Percentiles rank a stretch among this genome's conserved stretches.
Evolutionary conservation across 75 land plant species (phyloP).

Genomic region (Cupressus sempervirens): DNA sequence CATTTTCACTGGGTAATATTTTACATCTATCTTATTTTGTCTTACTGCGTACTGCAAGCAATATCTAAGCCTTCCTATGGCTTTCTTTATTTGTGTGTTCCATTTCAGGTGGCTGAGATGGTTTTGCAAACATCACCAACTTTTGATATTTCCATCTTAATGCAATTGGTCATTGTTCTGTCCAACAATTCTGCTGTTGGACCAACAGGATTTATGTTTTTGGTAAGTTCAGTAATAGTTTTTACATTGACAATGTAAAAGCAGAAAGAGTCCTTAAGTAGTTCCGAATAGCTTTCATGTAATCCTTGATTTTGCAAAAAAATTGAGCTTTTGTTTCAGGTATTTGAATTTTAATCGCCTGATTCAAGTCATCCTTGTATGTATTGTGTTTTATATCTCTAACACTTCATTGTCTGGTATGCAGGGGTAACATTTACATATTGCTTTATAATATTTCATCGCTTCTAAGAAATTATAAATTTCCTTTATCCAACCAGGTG

Average conservation of each 20-base stretch:
- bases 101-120: conserved; percentile 71
- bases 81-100: background rate
- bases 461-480: background rate
- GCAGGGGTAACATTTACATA: background rate
- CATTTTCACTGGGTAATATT: background rate
- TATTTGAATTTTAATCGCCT: background rate
- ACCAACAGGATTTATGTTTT: conserved; percentile 55
- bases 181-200: conserved; percentile 33
- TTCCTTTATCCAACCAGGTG: conserved; percentile 38
- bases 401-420: background rate
- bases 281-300: background rate
- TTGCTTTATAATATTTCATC: background rate
- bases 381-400: background rate
- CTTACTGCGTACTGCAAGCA: background rate
- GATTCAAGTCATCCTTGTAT: background rate
- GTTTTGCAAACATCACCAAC: conserved; percentile 58
- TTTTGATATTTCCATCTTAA: conserved; percentile 66
- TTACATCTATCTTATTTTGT: background rate
- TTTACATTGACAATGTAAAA: background rate
- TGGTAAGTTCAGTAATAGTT: conserved; percentile 36
- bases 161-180: conserved; percentile 64
- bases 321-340: background rate
- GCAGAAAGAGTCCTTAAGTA: background rate
- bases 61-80: background rate
- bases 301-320: background rate